Evolutionary conservation across 2,329 filamentous ascomycete species (phyloP), one percentile per base, ranked within the genome.

Genomic region (Calycina marina): DNA sequence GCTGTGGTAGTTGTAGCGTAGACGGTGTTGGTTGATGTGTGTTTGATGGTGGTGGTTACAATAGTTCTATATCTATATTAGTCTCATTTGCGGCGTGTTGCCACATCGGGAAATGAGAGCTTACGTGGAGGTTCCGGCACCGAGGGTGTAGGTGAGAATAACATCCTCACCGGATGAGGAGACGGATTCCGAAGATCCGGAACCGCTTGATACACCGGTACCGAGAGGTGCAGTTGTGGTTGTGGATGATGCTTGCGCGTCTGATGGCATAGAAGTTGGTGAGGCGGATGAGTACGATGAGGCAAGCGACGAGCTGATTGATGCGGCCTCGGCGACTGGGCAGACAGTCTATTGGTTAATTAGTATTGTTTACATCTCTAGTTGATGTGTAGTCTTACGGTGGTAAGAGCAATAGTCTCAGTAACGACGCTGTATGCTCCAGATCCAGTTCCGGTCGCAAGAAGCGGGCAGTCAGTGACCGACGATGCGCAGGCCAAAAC

Each of bases 31-130:
- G 52, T 56, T 37, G 50, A 32, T 39, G 60, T 60, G 43, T 55
- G 48, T 46, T 57, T 43, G 42, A 57, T 48, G 38, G 60, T 63
- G 38, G 57, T 53, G 31, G 51, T 60, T 38, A 67, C 49, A 35
- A 60, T 56, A 46, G 60, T 62, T 40, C n/a, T n/a, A n/a, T n/a
- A n/a, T n/a, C n/a, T n/a, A n/a, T n/a, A n/a, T n/a, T n/a, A n/a
- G n/a, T n/a, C n/a, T n/a, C n/a, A n/a, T n/a, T n/a, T n/a, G n/a
- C n/a, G n/a, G n/a, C n/a, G n/a, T n/a, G n/a, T n/a, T n/a, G n/a
- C n/a, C n/a, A n/a, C n/a, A n/a, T n/a, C n/a, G n/a, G n/a, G n/a
- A n/a, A n/a, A n/a, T n/a, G n/a, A n/a, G n/a, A n/a, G n/a, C n/a
- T n/a, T n/a, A n/a, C n/a, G 56, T 61, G 40, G 47, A 60, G 31